These are phyloP conservation scores for Suillus bovinus DNA, from an alignment of 768 basidiomycete genomes.

Conservation along the genomic window DNA sequence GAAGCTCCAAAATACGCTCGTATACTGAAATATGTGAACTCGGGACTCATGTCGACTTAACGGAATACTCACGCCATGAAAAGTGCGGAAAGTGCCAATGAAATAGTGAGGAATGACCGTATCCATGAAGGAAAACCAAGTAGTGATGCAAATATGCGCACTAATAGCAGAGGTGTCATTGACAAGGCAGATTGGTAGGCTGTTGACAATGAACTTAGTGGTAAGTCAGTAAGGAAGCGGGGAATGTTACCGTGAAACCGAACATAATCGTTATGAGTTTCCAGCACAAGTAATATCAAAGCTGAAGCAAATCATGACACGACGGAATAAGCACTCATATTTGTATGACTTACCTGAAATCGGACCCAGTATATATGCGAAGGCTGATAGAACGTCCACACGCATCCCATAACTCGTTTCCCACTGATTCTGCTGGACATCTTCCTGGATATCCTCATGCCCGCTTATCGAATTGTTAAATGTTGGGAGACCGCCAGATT, in stretches of 20 bases:
- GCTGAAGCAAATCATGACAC: constrained; percentile 40
- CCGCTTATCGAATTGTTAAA: constrained; percentile 47
- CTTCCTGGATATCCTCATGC: constrained; percentile 39
- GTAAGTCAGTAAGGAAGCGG: constrained; percentile 6
- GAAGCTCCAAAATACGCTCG: constrained; percentile 56
- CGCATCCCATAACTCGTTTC: constrained; percentile 68
- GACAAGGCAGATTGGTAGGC: constrained; percentile 80
- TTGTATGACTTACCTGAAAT: constrained; percentile 57
- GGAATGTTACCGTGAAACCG: constrained; percentile 67
- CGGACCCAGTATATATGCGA: constrained; percentile 68
- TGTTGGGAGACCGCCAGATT: constrained; percentile 66
- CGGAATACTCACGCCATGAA: constrained; percentile 56
- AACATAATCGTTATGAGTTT: constrained; percentile 75
- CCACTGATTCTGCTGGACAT: constrained; percentile 57
- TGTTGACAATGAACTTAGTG: constrained; percentile 30
- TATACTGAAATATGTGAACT: constrained; percentile 35
- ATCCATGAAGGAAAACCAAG: constrained; percentile 56
- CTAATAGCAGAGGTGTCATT: constrained; percentile 58
- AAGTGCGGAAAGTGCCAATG: constrained; percentile 41
- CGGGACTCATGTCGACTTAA: not conserved
- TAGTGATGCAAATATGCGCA: constrained; percentile 56
- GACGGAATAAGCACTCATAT: constrained; percentile 4
- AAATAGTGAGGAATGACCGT: constrained; percentile 46
- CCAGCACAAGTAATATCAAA: constrained; percentile 62
- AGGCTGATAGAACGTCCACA: constrained; percentile 65